These are phyloP conservation scores for Kalmanozyma brasiliensis DNA, from an alignment of 1,284 basidiomycete genomes.

Conservation along the genomic window DNA sequence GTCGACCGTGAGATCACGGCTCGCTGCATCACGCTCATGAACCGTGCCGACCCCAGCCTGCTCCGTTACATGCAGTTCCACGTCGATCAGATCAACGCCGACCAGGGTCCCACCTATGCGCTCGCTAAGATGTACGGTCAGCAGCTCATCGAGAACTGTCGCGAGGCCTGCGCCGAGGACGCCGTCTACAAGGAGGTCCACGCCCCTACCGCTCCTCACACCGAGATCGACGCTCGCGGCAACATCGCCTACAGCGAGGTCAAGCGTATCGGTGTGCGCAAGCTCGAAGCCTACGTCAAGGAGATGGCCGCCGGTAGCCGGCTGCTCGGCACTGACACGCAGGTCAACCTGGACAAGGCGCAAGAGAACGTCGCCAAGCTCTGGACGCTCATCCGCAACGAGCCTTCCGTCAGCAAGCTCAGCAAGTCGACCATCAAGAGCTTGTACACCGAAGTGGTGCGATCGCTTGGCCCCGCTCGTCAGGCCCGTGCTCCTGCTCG, in stretches of 20 bases:
- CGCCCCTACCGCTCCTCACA: constrained; percentile 89
- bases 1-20: constrained; percentile 75
- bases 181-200: constrained; percentile 82
- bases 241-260: constrained; percentile 95
- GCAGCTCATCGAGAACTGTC: constrained; percentile 92
- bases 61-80: constrained; percentile 90
- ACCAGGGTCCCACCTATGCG: constrained; percentile 84
- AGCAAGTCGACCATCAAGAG: constrained; percentile 98
- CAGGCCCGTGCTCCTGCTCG: constrained; percentile 71
- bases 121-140: constrained; percentile 97
- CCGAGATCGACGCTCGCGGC: constrained; percentile 90
- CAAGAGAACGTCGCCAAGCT: constrained; percentile 94
- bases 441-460: constrained; percentile 92
- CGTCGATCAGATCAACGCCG: constrained; percentile 83
- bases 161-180: constrained; percentile 81
- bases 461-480: constrained; percentile 75
- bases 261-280: constrained; percentile 92
- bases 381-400: constrained; percentile 95
- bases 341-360: constrained; percentile 81
- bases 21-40: constrained; percentile 95
- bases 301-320: constrained; percentile 96
- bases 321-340: constrained; percentile 65
- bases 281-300: constrained; percentile 96
- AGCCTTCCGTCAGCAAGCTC: constrained; percentile 93
- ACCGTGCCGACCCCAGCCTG: constrained; percentile 80